Percentiles rank a stretch among this genome's conserved stretches.
phyloP scores from a whole-genome alignment of 768 basidiomycete genomes.

The Amanita brunnescens region DNA sequence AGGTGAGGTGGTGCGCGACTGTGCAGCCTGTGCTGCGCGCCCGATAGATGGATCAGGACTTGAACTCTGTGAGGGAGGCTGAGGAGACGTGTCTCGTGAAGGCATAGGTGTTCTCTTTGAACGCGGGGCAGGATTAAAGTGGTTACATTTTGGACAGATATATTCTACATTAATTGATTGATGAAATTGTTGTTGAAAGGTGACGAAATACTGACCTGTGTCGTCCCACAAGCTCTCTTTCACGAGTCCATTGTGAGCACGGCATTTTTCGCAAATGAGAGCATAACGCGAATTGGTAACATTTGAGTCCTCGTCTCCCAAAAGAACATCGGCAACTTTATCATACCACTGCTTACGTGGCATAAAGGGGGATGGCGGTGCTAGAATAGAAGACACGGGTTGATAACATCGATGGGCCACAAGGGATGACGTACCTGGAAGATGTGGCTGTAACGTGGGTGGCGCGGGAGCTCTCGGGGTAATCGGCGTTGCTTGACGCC shows the following conservation, averaged over 20 bases:
- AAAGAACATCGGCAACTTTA: conserved; percentile 76
- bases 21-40: conserved; percentile 7
- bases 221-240: conserved; percentile 76
- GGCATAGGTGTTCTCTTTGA: conserved; percentile 22
- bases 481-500: conserved; percentile 15
- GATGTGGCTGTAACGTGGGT: conserved; percentile 19
- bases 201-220: conserved; percentile 51
- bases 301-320: conserved; percentile 66
- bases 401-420: neutral
- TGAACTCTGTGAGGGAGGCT: neutral
- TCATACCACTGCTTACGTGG: conserved; percentile 78
- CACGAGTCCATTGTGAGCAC: conserved; percentile 81
- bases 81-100: conserved; percentile 7
- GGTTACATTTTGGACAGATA: conserved; percentile 75
- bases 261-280: conserved; percentile 83
- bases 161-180: conserved; percentile 47
- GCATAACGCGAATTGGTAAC: conserved; percentile 58
- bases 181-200: neutral
- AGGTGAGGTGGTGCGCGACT: conserved; percentile 10
- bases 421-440: conserved; percentile 18
- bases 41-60: conserved; percentile 5
- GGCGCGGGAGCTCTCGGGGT: conserved; percentile 15
- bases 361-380: conserved; percentile 26
- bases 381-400: conserved; percentile 13
- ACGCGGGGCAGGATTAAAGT: conserved; percentile 58